Base-by-base conservation (phyloP, 140 eudicot genomes). In the Stevia rebaudiana region DNA sequence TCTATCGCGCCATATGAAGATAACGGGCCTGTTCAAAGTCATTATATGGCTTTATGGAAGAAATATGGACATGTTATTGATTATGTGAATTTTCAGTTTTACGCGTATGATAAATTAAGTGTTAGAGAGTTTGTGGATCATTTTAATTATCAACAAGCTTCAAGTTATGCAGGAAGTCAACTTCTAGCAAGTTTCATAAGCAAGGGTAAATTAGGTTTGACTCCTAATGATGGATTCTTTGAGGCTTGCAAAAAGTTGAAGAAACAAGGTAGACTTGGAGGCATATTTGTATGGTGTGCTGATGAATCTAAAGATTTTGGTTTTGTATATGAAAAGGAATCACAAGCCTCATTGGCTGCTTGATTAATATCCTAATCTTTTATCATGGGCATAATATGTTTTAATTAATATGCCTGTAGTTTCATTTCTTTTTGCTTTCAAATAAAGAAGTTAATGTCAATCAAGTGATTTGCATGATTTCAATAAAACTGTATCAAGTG, bases 1-100 rank as follows among this genome's bases (percentile, higher is more conserved):
- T 81, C 86, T 33, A 73, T 81, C 30, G 80, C 83, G 22, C 81
- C 81, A 1, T 79, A 58, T 65, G 81, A 76, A 59, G 80, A 79
- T 63, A 52, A 67, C 6, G 82, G 82, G 1, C 78, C 74, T 12
- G 79, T 81, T 25, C 65, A 76, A 65, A 65, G 68, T 4, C 48
- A 40, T 56, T 76, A 76, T 22, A 37, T 40, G 50, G 77, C 77
- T 18, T 37, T 76, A 44, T 76, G 73, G 81, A 64, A 17, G 69
- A 76, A 70, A 64, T 76, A 70, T 11, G 70, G 81, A 6, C 73
- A 76, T 21, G 73, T 76, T 16, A 76, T 76, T 6, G 81, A 76
- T 56, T 76, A 76, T 50, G 77, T 76, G 52, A 76, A 76, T 56
- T 76, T 76, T 21, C 81, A 76, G 48, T 76, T 76, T 70, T 76